These are phyloP conservation scores for Sporothrix humicola DNA, from an alignment of 2,329 filamentous ascomycete species.

Conservation along the genomic window DNA sequence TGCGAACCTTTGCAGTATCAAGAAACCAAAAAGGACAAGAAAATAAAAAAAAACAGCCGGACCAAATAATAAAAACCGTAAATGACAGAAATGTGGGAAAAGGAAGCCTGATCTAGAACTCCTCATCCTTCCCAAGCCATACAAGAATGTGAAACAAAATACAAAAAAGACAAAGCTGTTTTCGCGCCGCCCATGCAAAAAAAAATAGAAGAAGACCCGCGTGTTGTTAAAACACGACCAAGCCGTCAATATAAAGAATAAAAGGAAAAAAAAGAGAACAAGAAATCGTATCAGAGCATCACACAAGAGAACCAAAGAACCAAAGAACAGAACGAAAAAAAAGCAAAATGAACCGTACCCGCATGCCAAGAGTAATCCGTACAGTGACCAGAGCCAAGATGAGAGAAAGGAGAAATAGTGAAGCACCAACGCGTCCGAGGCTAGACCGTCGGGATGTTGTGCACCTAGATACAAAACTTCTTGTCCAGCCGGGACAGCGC, in stretches of 20 bases:
- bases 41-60: not conserved
- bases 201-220: not conserved
- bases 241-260: not conserved
- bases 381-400: not conserved
- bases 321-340: not conserved
- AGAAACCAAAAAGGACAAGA: not conserved
- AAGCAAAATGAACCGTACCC: not conserved
- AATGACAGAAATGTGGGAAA: too few relatives aligned
- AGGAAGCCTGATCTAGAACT: not conserved
- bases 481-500: constrained; percentile 40
- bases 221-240: constrained; percentile 13
- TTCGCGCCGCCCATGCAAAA: constrained; percentile 31
- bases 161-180: constrained; percentile 5
- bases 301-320: not conserved
- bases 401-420: not conserved
- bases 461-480: constrained; percentile 42
- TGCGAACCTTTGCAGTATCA: not conserved
- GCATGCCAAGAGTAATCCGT: constrained; percentile 7
- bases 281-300: not conserved
- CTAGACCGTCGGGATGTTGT: not conserved
- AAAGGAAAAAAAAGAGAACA: not conserved
- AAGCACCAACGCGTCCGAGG: not conserved
- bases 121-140: constrained; percentile 3
- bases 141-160: not conserved
- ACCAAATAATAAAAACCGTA: too few relatives aligned